phyloP scores from a whole-genome alignment of 148 eudicot species.

The Cornus kousa region DNA sequence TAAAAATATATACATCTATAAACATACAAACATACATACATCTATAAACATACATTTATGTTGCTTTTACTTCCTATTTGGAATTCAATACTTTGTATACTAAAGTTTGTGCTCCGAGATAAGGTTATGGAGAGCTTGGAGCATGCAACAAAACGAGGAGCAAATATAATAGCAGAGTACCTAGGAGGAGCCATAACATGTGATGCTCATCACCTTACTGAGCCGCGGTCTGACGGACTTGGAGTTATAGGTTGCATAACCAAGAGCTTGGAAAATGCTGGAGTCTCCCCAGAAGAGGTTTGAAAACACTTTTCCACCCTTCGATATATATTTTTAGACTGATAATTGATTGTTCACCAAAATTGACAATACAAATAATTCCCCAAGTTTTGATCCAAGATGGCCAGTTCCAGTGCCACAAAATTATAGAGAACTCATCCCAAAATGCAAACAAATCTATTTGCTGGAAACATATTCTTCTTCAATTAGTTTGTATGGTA shows the following conservation, averaged over 20 bases:
- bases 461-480: too few species aligned
- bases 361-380: neutral
- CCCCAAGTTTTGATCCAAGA: neutral
- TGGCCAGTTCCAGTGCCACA: neutral
- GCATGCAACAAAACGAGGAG: conserved; percentile 34
- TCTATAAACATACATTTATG: neutral
- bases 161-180: conserved; percentile 31
- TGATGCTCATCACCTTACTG: conserved; percentile 36
- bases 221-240: conserved; percentile 32
- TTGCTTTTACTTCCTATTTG: neutral
- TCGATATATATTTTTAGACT: neutral
- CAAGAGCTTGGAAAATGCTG: conserved; percentile 23
- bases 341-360: neutral
- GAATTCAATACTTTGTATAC: neutral
- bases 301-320: neutral
- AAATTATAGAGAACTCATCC: neutral
- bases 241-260: conserved; percentile 30
- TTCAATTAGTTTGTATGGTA: too few species aligned
- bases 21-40: neutral
- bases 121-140: conserved; percentile 41
- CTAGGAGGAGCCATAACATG: conserved; percentile 32
- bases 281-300: conserved; percentile 39
- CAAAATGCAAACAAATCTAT: neutral
- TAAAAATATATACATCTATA: too few species aligned
- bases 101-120: neutral